Evolutionary conservation across 352 stramenopile genomes (phyloP).

Genomic region (Phytophthora parvispora): DNA sequence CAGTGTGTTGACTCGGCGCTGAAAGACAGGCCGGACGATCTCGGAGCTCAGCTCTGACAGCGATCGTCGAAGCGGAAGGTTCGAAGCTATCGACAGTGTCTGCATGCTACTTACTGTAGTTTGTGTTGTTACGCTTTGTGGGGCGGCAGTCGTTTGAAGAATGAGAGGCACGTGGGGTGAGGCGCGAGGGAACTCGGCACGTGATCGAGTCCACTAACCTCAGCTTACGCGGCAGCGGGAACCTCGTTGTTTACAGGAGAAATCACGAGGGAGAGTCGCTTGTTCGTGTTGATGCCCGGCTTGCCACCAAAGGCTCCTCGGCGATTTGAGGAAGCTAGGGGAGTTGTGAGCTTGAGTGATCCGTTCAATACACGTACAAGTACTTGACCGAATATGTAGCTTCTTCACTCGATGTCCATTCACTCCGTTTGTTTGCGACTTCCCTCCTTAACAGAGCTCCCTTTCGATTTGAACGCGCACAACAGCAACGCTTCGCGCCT

Average conservation of each 20-base stretch:
- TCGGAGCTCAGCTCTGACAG: slow-evolving; percentile 8
- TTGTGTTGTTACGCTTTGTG: neutral
- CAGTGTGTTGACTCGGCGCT: neutral
- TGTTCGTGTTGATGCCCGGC: neutral
- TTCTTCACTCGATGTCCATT: too few relatives aligned
- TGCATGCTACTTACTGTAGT: slow-evolving; percentile 3
- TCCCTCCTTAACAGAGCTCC: too few relatives aligned
- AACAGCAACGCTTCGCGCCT: too few relatives aligned
- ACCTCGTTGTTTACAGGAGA: neutral
- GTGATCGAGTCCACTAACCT: neutral
- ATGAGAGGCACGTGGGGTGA: neutral
- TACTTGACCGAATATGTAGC: too few relatives aligned
- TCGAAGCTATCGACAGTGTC: neutral
- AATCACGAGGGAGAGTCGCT: neutral
- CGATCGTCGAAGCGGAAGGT: neutral
- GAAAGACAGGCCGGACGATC: slow-evolving; percentile 20
- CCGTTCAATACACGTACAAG: too few relatives aligned
- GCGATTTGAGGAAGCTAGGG: neutral
- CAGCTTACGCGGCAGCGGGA: neutral
- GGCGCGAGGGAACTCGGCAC: neutral
- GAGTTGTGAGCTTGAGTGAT: too few relatives aligned
- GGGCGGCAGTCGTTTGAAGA: neutral
- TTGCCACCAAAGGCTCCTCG: neutral
- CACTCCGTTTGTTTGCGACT: too few relatives aligned
- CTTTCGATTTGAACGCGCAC: too few relatives aligned